Evolutionary conservation across 2,329 filamentous ascomycete species (phyloP).

Genomic region (Fusarium tupiense): DNA sequence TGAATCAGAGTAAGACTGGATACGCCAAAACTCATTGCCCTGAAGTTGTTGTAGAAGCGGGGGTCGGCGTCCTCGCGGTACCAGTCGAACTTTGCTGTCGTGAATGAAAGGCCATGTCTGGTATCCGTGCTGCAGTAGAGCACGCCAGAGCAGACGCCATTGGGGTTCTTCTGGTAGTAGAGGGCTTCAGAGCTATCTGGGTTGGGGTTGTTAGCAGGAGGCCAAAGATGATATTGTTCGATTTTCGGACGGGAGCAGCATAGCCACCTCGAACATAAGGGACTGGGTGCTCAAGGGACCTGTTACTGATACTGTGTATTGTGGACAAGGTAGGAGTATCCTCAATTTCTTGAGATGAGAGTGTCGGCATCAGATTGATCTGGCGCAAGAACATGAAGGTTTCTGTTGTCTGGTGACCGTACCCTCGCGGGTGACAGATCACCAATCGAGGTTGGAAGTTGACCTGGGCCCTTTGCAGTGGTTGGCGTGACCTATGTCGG

Average conservation of each 20-base stretch:
- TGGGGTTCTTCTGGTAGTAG: background rate
- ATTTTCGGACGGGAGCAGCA: background rate
- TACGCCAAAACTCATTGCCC: too few relatives aligned
- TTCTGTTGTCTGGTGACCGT: background rate
- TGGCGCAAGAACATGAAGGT: background rate
- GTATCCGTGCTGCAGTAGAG: too few relatives aligned
- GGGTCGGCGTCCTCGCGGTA: too few relatives aligned
- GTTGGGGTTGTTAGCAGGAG: background rate
- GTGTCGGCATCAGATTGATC: background rate
- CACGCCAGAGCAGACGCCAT: too few relatives aligned
- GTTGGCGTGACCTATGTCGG: background rate
- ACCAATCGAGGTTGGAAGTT: background rate
- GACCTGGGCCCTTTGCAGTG: background rate
- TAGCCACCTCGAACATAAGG: background rate
- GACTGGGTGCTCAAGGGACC: background rate
- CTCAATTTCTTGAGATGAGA: background rate
- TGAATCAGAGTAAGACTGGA: accelerated
- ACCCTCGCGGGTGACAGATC: background rate
- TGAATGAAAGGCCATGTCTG: too few relatives aligned
- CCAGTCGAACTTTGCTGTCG: too few relatives aligned
- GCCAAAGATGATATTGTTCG: background rate
- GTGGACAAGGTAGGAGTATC: background rate
- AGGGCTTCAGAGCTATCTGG: background rate
- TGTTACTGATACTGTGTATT: background rate
- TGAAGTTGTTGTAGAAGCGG: too few relatives aligned